Evolutionary conservation across 1,139 yeast genomes (phyloP).

Genomic region (Nakaseomyces nivariensis): DNA sequence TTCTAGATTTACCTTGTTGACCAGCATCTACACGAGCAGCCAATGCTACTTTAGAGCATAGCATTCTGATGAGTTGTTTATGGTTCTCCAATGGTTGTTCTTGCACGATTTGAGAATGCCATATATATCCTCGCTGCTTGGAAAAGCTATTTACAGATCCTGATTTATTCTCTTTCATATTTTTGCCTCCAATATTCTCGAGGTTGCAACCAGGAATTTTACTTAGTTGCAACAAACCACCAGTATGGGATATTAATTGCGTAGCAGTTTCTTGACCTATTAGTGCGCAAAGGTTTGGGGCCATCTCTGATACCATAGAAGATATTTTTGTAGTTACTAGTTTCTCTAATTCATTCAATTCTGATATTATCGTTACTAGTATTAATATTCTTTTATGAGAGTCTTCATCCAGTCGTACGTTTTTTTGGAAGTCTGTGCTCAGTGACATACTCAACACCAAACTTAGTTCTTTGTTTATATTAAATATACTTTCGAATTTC

Average conservation of each 20-base stretch:
- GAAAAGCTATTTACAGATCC: constrained; percentile 14
- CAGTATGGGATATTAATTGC: constrained; percentile 58
- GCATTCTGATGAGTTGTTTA: constrained; percentile 65
- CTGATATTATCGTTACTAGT: constrained; percentile 42
- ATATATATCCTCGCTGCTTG: constrained; percentile 54
- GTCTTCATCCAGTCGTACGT: constrained; percentile 25
- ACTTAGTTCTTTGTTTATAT: constrained; percentile 44
- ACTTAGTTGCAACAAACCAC: constrained; percentile 63
- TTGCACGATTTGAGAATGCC: constrained; percentile 43
- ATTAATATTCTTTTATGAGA: constrained; percentile 36
- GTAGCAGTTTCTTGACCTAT: constrained; percentile 71
- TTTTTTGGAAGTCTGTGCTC: constrained; percentile 33
- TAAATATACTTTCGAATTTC: constrained; percentile 28
- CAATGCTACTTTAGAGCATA: constrained; percentile 68
- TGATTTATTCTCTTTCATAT: constrained; percentile 36
- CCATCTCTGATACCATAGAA: constrained; percentile 41
- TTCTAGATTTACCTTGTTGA: constrained; percentile 25
- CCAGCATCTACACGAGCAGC: constrained; percentile 72
- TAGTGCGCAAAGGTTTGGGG: constrained; percentile 72
- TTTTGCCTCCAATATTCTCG: constrained; percentile 74
- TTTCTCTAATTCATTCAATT: constrained; percentile 37
- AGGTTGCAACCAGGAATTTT: constrained; percentile 75
- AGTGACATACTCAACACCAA: constrained; percentile 71
- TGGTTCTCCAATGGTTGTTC: constrained; percentile 46
- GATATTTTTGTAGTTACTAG: constrained; percentile 49